These are phyloP conservation scores for Xylariaceae sp. DNA, from an alignment of 2,329 filamentous ascomycete species.

Conservation along the genomic window DNA sequence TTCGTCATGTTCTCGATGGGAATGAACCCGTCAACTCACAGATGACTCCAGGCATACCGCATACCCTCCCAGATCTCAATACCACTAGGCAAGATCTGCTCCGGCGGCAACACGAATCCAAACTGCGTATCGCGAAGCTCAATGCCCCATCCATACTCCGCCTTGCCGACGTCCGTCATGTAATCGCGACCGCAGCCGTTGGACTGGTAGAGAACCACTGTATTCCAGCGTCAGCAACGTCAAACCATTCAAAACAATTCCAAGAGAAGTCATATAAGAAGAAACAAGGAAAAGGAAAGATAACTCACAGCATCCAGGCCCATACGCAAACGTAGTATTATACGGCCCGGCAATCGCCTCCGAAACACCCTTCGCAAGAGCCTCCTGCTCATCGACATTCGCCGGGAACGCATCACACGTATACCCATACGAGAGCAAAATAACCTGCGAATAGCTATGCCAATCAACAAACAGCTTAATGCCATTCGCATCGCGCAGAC, in stretches of 20 bases:
- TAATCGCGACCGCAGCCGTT: slow-evolving; percentile 28
- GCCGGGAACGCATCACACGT: slow-evolving; percentile 41
- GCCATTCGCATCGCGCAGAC: slow-evolving; percentile 38
- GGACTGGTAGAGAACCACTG: slow-evolving; percentile 27
- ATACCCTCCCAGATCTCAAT: slow-evolving; percentile 33
- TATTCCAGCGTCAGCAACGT: neutral
- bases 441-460: slow-evolving; percentile 52
- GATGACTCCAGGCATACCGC: slow-evolving; percentile 26
- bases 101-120: slow-evolving; percentile 36
- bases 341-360: slow-evolving; percentile 33
- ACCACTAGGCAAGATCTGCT: slow-evolving; percentile 35
- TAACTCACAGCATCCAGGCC: slow-evolving; percentile 23
- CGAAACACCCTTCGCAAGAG: slow-evolving; percentile 34
- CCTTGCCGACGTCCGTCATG: slow-evolving; percentile 26
- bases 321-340: slow-evolving; percentile 26
- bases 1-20: neutral
- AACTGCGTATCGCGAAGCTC: slow-evolving; percentile 35
- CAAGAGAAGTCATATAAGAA: neutral
- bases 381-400: slow-evolving; percentile 40
- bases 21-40: neutral
- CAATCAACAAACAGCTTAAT: slow-evolving; percentile 55
- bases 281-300: neutral
- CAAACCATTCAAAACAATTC: neutral
- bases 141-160: slow-evolving; percentile 38
- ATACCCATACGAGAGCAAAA: slow-evolving; percentile 53